Evolutionary conservation across 371 early-diverging fungal species (phyloP).

Genomic region (Rhizopus delemar): DNA sequence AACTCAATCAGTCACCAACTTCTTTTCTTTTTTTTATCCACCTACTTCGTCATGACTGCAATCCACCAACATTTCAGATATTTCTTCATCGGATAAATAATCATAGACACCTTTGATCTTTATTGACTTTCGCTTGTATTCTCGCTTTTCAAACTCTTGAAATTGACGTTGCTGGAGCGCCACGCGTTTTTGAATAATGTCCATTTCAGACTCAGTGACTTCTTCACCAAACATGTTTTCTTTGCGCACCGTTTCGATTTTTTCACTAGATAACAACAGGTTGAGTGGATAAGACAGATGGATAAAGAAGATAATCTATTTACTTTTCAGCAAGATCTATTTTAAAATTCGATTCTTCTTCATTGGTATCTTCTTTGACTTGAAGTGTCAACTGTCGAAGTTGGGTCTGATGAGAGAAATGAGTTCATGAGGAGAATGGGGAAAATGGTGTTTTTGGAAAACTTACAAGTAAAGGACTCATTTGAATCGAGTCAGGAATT

Average conservation of each 20-base stretch:
- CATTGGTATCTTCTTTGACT: slow-evolving; percentile 5
- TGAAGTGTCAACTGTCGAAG: slow-evolving; percentile 1
- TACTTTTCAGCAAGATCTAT: slow-evolving; percentile 32
- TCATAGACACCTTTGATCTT: slow-evolving; percentile 74
- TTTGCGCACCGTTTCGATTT: slow-evolving; percentile 80
- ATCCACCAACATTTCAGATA: slow-evolving; percentile 75
- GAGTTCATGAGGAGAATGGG: not conserved
- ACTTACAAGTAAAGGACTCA: slow-evolving; percentile 19
- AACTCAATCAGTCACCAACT: too few species aligned
- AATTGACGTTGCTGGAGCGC: slow-evolving; percentile 84
- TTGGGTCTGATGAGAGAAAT: not conserved
- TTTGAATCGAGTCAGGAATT: slow-evolving; percentile 11
- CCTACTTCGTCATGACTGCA: slow-evolving; percentile 77
- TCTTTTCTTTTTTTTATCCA: too few species aligned
- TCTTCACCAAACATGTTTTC: slow-evolving; percentile 84
- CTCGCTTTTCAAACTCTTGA: slow-evolving; percentile 75
- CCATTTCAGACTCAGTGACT: slow-evolving; percentile 82
- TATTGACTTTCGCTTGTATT: slow-evolving; percentile 68
- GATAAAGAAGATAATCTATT: not conserved
- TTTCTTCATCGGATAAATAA: slow-evolving; percentile 79
- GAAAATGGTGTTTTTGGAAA: not conserved
- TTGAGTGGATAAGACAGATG: not conserved
- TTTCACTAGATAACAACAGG: slow-evolving; percentile 52
- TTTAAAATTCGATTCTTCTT: slow-evolving; percentile 18
- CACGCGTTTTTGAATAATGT: slow-evolving; percentile 84